A percentile compares a stretch with the other conserved stretches of the same genome.
phyloP scores from a whole-genome alignment of 2,329 filamentous ascomycete genomes.

The Corniculantispora saksenae region DNA sequence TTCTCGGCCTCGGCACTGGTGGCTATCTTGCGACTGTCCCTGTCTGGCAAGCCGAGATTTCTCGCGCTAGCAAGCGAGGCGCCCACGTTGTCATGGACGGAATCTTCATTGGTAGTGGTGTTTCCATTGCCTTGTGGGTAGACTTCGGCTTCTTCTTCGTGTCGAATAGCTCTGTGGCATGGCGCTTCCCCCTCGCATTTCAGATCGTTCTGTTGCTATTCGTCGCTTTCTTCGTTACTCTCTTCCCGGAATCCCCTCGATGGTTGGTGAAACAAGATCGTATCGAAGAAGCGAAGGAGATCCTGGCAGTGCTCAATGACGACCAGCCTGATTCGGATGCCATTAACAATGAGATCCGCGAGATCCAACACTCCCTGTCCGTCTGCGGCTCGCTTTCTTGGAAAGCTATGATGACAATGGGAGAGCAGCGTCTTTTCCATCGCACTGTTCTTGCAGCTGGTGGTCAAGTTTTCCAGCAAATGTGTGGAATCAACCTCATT shows the following conservation, averaged over 20 bases:
- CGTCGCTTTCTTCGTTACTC: slow-evolving; percentile 36
- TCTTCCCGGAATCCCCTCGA: slow-evolving; percentile 43
- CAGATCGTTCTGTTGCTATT: slow-evolving; percentile 49
- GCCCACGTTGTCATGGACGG: slow-evolving; percentile 48
- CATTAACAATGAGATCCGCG: slow-evolving; percentile 19
- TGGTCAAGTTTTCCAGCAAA: slow-evolving; percentile 28
- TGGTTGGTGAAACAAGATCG: slow-evolving; percentile 39
- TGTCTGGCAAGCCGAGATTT: slow-evolving; percentile 55
- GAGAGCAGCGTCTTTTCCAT: slow-evolving; percentile 21
- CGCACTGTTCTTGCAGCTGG: slow-evolving; percentile 19
- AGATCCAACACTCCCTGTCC: slow-evolving; percentile 21
- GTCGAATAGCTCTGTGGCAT: slow-evolving; percentile 22
- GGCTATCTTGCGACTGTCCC: slow-evolving; percentile 53
- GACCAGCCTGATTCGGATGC: slow-evolving; percentile 4
- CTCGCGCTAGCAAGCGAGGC: slow-evolving; percentile 54
- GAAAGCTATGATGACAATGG: slow-evolving; percentile 22
- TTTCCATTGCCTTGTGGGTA: slow-evolving; percentile 45
- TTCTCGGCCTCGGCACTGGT: slow-evolving; percentile 55
- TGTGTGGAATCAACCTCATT: slow-evolving; percentile 31
- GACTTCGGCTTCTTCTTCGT: slow-evolving; percentile 43
- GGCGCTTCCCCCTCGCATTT: slow-evolving; percentile 55
- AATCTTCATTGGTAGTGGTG: slow-evolving; percentile 48
- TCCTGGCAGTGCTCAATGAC: slow-evolving; percentile 42
- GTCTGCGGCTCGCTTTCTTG: slow-evolving; percentile 22
- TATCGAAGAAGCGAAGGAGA: slow-evolving; percentile 45